Evolutionary conservation across 352 stramenopile genomes (phyloP).

Genomic region (Pythium rhizo-oryzae): DNA sequence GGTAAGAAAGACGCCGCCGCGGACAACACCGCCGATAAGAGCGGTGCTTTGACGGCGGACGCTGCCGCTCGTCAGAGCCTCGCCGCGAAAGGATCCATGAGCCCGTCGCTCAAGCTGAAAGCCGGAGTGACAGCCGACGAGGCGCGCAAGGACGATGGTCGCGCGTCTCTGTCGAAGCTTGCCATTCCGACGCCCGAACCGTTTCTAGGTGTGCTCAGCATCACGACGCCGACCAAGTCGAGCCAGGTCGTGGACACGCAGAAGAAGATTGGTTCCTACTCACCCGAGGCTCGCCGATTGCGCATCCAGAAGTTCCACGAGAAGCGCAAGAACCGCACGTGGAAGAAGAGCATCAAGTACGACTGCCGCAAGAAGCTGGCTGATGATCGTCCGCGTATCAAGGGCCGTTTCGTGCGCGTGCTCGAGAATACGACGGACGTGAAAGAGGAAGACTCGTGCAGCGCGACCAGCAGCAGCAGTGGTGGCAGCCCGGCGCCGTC

Average conservation of each 20-base stretch:
- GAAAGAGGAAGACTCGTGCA: conserved; percentile 42
- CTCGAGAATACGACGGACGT: conserved; percentile 54
- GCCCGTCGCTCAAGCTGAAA: conserved; percentile 40
- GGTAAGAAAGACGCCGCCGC: conserved; percentile 32
- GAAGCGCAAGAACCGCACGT: conserved; percentile 96
- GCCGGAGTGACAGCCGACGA: conserved; percentile 38
- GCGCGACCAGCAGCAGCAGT: conserved; percentile 20
- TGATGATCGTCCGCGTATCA: conserved; percentile 93
- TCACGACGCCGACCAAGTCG: conserved; percentile 29
- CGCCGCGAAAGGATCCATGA: conserved; percentile 30
- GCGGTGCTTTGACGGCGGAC: background rate
- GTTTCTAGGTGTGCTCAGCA: conserved; percentile 49
- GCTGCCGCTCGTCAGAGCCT: conserved; percentile 4
- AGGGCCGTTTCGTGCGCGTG: conserved; percentile 93
- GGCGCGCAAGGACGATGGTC: conserved; percentile 40
- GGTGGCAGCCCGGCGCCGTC: conserved; percentile 32
- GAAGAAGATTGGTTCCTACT: conserved; percentile 95
- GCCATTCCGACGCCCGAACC: conserved; percentile 40
- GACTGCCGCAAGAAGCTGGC: conserved; percentile 98
- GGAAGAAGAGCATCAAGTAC: conserved; percentile 99
- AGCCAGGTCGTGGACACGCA: conserved; percentile 26
- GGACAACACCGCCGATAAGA: conserved; percentile 11
- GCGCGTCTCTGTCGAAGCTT: conserved; percentile 30
- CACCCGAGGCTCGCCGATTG: conserved; percentile 90
- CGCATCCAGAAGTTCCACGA: conserved; percentile 97